phyloP scores from a whole-genome alignment of 805 yeast genomes.

The Hanseniaspora lachancei region DNA sequence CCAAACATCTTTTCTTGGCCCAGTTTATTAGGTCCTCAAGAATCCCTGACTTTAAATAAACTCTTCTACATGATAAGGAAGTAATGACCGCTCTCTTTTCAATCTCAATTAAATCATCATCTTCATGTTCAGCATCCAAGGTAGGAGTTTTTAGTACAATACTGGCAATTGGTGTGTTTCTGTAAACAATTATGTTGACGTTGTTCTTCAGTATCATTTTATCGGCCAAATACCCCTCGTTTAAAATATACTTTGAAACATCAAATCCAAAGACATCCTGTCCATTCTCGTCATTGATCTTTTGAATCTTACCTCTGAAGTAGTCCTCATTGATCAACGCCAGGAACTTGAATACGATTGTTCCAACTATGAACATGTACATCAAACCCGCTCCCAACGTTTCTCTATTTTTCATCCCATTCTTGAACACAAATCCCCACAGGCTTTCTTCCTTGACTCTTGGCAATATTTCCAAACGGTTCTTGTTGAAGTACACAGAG shows the following conservation, averaged over 20 bases:
- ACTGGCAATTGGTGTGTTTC: slow-evolving; percentile 61
- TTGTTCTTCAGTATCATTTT: slow-evolving; percentile 31
- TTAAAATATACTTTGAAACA: slow-evolving; percentile 32
- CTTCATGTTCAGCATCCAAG: slow-evolving; percentile 25
- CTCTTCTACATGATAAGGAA: slow-evolving; percentile 52
- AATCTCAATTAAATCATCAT: slow-evolving; percentile 31
- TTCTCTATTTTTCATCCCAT: slow-evolving; percentile 15
- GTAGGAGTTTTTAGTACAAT: slow-evolving; percentile 26
- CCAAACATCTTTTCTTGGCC: slow-evolving; percentile 39
- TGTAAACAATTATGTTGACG: slow-evolving; percentile 45
- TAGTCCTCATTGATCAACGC: slow-evolving; percentile 36
- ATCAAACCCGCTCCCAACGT: slow-evolving; percentile 29
- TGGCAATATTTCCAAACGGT: not conserved
- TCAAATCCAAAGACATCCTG: slow-evolving; percentile 38
- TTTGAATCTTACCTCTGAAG: slow-evolving; percentile 32
- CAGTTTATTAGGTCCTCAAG: slow-evolving; percentile 50
- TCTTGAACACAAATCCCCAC: slow-evolving; percentile 1
- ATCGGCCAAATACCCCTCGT: slow-evolving; percentile 21
- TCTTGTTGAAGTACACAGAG: slow-evolving; percentile 11
- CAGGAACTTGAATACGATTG: slow-evolving; percentile 31
- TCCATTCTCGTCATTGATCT: slow-evolving; percentile 28
- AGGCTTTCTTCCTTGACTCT: not conserved
- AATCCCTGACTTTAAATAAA: slow-evolving; percentile 51
- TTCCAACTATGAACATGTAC: slow-evolving; percentile 28
- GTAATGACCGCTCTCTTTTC: slow-evolving; percentile 41